Evolutionary conservation across 305 asterid species (phyloP).

Genomic region (Solanum hybrid): DNA sequence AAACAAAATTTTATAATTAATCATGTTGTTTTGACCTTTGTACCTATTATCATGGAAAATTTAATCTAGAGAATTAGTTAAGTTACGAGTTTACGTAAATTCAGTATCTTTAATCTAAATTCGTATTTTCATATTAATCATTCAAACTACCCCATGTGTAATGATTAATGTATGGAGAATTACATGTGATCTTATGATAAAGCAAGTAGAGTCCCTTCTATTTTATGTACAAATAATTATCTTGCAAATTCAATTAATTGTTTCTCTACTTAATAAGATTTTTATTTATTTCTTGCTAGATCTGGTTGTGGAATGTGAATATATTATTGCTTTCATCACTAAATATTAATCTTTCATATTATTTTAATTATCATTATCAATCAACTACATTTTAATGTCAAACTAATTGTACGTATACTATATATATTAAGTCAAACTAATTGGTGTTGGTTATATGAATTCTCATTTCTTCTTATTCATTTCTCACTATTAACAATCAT

Average conservation of each 20-base stretch:
- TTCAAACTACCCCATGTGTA: neutral
- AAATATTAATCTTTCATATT: neutral
- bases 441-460: neutral
- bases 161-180: neutral
- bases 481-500: neutral
- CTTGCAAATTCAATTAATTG: neutral
- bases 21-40: neutral
- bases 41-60: neutral
- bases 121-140: neutral
- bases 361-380: neutral
- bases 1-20: neutral
- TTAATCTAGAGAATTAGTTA: neutral
- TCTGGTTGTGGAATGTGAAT: neutral
- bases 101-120: neutral
- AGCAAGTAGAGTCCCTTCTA: neutral
- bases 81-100: fast-evolving
- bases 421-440: neutral
- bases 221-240: neutral
- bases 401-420: neutral
- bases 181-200: neutral
- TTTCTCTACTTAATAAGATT: neutral
- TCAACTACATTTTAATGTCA: neutral
- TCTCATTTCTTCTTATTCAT: neutral
- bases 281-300: neutral
- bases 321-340: neutral